Percentiles rank a stretch among this genome's conserved stretches.
Conservation (phyloP, 2,329 filamentous ascomycete genomes). For the Ceratocystiopsis brevicomis region DNA sequence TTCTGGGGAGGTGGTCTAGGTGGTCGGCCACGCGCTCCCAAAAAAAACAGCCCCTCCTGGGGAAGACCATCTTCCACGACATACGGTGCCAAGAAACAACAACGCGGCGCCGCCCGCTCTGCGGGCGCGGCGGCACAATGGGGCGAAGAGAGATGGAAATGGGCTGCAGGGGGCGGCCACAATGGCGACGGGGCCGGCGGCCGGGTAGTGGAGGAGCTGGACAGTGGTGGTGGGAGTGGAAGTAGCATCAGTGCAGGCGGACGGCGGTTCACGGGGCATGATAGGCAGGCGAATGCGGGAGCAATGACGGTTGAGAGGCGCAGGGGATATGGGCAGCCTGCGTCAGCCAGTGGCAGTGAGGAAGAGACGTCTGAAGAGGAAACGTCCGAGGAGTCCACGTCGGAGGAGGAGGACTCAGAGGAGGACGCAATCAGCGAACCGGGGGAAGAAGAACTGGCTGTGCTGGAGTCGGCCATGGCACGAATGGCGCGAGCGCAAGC, state of each 20-base stretch:
- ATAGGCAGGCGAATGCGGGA: neutral
- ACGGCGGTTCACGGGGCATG: slow-evolving; percentile 35
- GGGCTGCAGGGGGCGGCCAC: slow-evolving; percentile 2
- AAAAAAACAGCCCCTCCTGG: slow-evolving; percentile 79
- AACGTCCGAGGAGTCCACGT: slow-evolving; percentile 11
- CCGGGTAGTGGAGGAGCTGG: slow-evolving; percentile 49
- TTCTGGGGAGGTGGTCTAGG: slow-evolving; percentile 99
- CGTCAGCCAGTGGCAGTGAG: neutral
- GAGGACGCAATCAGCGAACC: slow-evolving; percentile 20
- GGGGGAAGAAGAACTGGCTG: slow-evolving; percentile 41
- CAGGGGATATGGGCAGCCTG: slow-evolving; percentile 13
- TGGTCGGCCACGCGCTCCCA: slow-evolving; percentile 99
- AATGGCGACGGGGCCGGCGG: slow-evolving; percentile 9
- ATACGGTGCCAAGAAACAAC: slow-evolving; percentile 17
- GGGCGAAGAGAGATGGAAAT: slow-evolving; percentile 17
- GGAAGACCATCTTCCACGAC: slow-evolving; percentile 68
- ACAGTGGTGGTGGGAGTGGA: slow-evolving; percentile 31
- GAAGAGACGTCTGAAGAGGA: slow-evolving; percentile 3
- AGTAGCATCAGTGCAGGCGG: slow-evolving; percentile 32
- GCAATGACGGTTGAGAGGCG: slow-evolving; percentile 10
- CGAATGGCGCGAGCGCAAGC: slow-evolving; percentile 63
- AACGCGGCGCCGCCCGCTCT: slow-evolving; percentile 35
- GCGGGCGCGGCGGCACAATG: no score
- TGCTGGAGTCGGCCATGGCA: slow-evolving; percentile 61
- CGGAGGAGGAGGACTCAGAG: slow-evolving; percentile 27